These are phyloP conservation scores for Hordeum marinum DNA, from an alignment of 176 grass and related monocot species.

Conservation along the genomic window DNA sequence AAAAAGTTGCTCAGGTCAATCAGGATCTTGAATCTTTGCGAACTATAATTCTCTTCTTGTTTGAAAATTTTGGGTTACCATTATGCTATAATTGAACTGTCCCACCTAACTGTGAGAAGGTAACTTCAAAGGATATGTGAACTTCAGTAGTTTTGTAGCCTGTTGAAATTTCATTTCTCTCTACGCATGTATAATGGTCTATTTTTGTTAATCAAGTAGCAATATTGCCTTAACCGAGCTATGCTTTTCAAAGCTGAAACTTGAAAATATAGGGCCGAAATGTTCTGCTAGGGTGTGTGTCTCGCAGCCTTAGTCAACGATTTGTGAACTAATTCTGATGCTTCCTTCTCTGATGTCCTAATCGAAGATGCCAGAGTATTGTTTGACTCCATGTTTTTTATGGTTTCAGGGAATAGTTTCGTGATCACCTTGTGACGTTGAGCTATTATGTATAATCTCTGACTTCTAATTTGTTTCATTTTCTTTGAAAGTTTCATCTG, in stretches of 20 bases:
- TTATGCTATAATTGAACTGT: background rate
- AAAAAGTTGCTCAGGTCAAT: background rate
- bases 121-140: background rate
- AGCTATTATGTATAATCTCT: constrained; percentile 22
- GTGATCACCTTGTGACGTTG: constrained; percentile 9
- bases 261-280: background rate
- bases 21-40: background rate
- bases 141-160: background rate
- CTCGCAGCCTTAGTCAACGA: background rate
- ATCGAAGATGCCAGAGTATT: constrained; percentile 12
- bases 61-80: background rate
- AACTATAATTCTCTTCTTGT: background rate
- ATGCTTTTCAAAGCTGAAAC: background rate
- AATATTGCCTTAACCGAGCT: background rate
- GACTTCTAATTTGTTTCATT: constrained; percentile 28
- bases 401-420: constrained; percentile 1
- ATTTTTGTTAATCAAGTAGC: background rate
- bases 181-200: background rate
- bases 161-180: background rate
- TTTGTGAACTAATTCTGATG: background rate
- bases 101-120: background rate
- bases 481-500: constrained; percentile 22
- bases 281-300: background rate
- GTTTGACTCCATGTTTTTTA: constrained; percentile 32
- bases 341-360: constrained; percentile 17